Base-by-base conservation (phyloP, 495 filamentous ascomycete genomes). In the Talaromyces proteolyticus region DNA sequence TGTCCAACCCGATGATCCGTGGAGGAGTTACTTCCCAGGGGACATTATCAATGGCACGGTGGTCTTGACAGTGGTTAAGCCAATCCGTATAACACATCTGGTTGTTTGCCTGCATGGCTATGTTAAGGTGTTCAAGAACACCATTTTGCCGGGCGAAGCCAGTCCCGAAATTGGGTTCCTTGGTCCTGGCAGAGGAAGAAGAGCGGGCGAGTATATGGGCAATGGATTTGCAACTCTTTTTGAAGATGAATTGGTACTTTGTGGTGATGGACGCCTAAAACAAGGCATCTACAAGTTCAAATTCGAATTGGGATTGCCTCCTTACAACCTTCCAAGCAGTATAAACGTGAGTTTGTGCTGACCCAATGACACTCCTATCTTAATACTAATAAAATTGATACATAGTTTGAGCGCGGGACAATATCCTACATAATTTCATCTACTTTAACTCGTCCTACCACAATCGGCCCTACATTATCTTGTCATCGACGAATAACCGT, bases 351-450 rank as follows among this genome's bases (percentile, higher is more conserved):
- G 87, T 78, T 24, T 25, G 21, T 45, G 18, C 20, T 16, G 23
- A 20, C 25, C 26, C 18, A 18, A 34, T 46, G 8, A 14, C 42
- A 47, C 20, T 39, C 14, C 44, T 38, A 22, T 16, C 29, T 36
- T 17, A 10, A 14, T 8, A 16, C 41, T 20, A 24, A 38, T 52
- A 21, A 34, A 24, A 38, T 3, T 34, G 38, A 44, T 53, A 19
- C 63, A 21, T 64, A 96, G 91, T 98, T 98, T 64, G 94, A 98
- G 70, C 83, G 91, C 56, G 93, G 94, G 18, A 89, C 88, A 12
- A 89, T 98, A 57, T 85, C 85, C 6, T 98, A 97, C 68, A 81
- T 88, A 67, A 78, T 97, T 58, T 88, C 87, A 16, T 84, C 92
- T 39, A 96, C 90, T 21, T 60, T 97, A 42, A 98, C 94, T 7